Evolutionary conservation across 768 basidiomycete species (phyloP).

Genomic region (Kwoniella dendrophila): DNA sequence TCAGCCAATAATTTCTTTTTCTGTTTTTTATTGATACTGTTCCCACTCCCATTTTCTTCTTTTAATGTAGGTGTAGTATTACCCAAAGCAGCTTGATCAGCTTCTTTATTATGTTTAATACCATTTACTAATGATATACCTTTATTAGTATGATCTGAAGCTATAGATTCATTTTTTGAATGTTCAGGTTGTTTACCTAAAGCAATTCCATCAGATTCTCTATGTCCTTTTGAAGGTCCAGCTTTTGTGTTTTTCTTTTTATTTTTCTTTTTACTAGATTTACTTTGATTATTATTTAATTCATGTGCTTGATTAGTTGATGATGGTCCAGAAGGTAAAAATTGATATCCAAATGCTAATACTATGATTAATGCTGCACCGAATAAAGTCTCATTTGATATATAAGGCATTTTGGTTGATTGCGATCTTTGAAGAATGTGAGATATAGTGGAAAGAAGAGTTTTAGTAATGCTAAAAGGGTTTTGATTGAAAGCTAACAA

Average conservation of each 20-base stretch:
- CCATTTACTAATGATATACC: not conserved
- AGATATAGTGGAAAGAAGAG: too few relatives aligned
- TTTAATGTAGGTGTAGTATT: not conserved
- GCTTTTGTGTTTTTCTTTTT: slow-evolving; percentile 10
- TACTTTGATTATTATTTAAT: not conserved
- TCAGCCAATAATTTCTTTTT: slow-evolving; percentile 48
- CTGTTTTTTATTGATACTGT: slow-evolving; percentile 2
- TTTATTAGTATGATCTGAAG: not conserved
- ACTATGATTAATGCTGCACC: slow-evolving; percentile 42
- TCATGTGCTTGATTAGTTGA: not conserved
- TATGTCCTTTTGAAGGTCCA: slow-evolving; percentile 1
- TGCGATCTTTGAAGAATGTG: too few relatives aligned
- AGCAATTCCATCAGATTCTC: not conserved
- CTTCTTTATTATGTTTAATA: not conserved
- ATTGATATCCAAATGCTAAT: slow-evolving; percentile 44
- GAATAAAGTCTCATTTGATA: slow-evolving; percentile 47
- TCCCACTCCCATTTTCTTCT: not conserved
- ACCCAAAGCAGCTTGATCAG: slow-evolving; percentile 1
- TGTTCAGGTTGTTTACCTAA: not conserved
- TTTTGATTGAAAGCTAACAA: too few relatives aligned
- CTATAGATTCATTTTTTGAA: not conserved
- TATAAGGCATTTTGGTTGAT: slow-evolving; percentile 44
- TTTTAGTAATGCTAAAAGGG: too few relatives aligned
- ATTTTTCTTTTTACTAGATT: slow-evolving; percentile 10
- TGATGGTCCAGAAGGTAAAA: slow-evolving; percentile 23